Base-by-base conservation (phyloP, 179 eudicot species). In the Spergularia azorica region DNA sequence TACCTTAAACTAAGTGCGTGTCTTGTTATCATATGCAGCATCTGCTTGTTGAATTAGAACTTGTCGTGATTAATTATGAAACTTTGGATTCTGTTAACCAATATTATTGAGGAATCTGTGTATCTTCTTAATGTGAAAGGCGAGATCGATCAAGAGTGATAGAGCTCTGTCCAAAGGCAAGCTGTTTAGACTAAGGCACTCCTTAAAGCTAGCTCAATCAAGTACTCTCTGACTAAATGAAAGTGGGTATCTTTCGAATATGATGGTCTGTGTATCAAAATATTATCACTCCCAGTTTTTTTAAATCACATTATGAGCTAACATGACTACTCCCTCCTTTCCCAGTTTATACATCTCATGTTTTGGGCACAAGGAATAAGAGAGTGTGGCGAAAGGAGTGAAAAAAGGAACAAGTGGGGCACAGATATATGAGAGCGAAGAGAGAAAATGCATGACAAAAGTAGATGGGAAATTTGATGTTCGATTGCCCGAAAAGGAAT, bases 231-330 rank as follows among this genome's bases (percentile, higher is more conserved):
- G 59, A 68, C 41, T 11, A 21, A 10, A 21, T 26, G 26, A 46
- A 48, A 46, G 71, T 21, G 46, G 51, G 56, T 11, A 9, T 67
- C 15, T 17, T 67, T 67, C 26, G 15, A 14, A 46, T 43, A 43
- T 46, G 3, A 43, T 41, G 14, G 4, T 18, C n/a, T 18, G 9
- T 14, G 15, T 62, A 21, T 43, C 65, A 61, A 26, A 26, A 18
- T 20, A 26, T 36, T 61, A 7, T 20, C 41, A 51, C 52, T 68
- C 39, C 38, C 38, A 15, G 52, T 68, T 68, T 39, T n/a, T n/a
- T 51, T 50, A 12, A 58, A 20, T 68, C 41, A 68, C 41, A 68
- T 68, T 50, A 68, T 50, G 72, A 36, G 26, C 17, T 48, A 67
- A 67, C 39, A 21, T 68, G 39, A 14, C 50, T 51, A 32, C 32